Conservation (phyloP, 2,329 filamentous ascomycete genomes). For the Exophiala sp. region DNA sequence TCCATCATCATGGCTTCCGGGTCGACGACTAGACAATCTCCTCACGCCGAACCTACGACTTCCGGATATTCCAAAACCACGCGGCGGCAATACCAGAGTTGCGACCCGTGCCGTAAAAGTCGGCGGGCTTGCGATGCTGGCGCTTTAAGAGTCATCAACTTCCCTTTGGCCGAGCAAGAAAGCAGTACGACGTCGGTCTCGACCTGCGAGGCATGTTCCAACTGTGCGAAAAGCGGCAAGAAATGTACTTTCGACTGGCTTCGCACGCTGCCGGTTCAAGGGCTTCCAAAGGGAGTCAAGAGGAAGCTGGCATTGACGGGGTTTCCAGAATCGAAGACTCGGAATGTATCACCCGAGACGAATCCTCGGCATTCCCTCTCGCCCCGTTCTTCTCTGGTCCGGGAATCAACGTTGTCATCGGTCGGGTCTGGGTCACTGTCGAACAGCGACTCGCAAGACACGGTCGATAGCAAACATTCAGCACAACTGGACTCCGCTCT, state of each 20-base stretch:
- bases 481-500: not conserved
- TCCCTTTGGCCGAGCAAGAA: conserved; percentile 14
- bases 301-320: conserved; percentile 18
- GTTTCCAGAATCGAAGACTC: not conserved
- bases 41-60: not conserved
- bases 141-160: conserved; percentile 15
- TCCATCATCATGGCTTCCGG: not conserved
- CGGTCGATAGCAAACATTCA: not conserved
- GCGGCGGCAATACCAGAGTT: conserved; percentile 39
- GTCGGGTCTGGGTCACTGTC: not conserved
- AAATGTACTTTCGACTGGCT: conserved; percentile 44
- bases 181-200: conserved; percentile 13
- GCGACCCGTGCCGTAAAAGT: conserved; percentile 22
- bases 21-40: not conserved
- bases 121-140: conserved; percentile 22
- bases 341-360: not conserved
- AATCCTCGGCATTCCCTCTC: not conserved
- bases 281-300: conserved; percentile 23
- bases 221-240: conserved; percentile 43
- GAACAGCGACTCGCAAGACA: not conserved
- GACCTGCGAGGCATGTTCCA: conserved; percentile 33
- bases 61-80: conserved; percentile 19
- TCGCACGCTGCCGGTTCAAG: conserved; percentile 28
- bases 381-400: not conserved
- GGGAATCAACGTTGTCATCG: not conserved